These are phyloP conservation scores for Penicillium sp. DNA, from an alignment of 2,329 filamentous ascomycete species.

Conservation along the genomic window DNA sequence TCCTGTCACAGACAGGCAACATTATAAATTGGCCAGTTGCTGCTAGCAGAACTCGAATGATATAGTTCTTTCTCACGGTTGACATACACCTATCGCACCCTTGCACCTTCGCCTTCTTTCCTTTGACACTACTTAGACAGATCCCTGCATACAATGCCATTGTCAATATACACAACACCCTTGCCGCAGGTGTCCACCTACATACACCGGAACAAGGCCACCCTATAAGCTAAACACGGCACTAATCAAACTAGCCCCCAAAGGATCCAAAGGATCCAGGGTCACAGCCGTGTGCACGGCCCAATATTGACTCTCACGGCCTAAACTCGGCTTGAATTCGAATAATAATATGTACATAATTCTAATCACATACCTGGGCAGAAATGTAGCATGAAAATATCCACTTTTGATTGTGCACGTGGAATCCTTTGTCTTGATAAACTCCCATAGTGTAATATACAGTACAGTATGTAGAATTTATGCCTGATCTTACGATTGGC, in stretches of 20 bases:
- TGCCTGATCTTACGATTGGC: background rate
- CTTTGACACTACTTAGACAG: background rate
- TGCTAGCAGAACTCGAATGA: background rate
- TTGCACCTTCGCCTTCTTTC: background rate
- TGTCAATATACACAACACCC: background rate
- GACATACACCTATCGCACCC: background rate
- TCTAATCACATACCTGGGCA: background rate
- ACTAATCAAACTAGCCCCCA: slow-evolving; percentile 1
- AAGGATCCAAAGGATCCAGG: background rate
- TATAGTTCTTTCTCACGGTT: background rate
- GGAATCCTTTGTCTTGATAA: background rate
- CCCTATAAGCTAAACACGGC: background rate
- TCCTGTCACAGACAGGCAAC: too few species aligned
- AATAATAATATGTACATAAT: background rate
- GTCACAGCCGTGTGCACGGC: slow-evolving; percentile 1
- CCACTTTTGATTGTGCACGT: background rate
- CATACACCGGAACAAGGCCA: background rate
- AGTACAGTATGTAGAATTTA: background rate
- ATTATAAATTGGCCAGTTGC: background rate
- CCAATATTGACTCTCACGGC: background rate
- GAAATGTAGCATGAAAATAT: background rate
- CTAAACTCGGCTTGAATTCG: background rate
- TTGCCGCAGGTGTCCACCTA: background rate
- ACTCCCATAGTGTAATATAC: background rate
- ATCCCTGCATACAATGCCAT: background rate